These are phyloP conservation scores for Amesomyces nigricolor DNA, from an alignment of 2,329 filamentous ascomycete genomes.

Conservation along the genomic window DNA sequence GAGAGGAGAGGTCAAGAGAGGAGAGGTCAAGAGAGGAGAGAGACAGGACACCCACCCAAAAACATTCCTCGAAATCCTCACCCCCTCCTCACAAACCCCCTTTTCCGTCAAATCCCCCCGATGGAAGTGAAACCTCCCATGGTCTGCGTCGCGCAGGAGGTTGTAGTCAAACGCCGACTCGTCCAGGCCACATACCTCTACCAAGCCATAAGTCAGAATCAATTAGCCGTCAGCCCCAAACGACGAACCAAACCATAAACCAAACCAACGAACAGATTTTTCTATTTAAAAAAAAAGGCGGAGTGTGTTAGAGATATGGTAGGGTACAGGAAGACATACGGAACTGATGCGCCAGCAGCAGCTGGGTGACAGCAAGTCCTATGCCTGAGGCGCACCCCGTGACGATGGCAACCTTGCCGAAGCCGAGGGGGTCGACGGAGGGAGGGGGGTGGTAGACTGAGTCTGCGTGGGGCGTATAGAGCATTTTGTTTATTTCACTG, in stretches of 20 bases:
- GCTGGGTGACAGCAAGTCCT: conserved; percentile 31
- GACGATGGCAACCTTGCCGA: conserved; percentile 29
- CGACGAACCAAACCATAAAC: no score
- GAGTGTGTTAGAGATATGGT: no score
- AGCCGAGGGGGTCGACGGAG: conserved; percentile 26
- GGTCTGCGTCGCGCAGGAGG: conserved; percentile 25
- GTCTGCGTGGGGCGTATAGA: not conserved
- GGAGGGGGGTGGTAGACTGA: conserved; percentile 14
- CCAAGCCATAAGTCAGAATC: no score
- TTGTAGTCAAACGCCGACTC: conserved; percentile 30
- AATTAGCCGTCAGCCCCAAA: no score
- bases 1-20: no score
- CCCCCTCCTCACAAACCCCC: conserved; percentile 31
- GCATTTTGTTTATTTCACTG: no score
- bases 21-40: not conserved
- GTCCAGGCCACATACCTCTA: conserved; percentile 30
- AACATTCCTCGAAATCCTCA: conserved; percentile 27
- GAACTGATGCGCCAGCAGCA: conserved; percentile 30
- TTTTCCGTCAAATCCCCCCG: conserved; percentile 29
- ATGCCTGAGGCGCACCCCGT: conserved; percentile 32
- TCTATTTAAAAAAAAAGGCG: no score
- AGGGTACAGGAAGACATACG: not conserved
- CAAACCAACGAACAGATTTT: no score
- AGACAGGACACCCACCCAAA: conserved; percentile 10
- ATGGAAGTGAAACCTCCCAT: conserved; percentile 33